These are phyloP conservation scores for Circinella umbellata DNA, from an alignment of 371 early-diverging fungal genomes.

Conservation along the genomic window DNA sequence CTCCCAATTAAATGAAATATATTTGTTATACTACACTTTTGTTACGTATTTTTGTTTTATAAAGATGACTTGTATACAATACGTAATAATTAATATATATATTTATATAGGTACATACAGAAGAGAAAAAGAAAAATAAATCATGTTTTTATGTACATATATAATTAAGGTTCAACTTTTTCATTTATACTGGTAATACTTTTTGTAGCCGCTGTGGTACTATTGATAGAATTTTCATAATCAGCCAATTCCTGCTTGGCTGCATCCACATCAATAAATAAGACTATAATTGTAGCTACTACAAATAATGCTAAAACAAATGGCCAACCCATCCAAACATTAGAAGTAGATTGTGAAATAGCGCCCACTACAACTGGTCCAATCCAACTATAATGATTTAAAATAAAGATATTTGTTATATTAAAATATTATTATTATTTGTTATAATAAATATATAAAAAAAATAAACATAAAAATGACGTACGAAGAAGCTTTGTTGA, in stretches of 20 bases:
- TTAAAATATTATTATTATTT: not conserved
- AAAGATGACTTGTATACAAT: too few relatives aligned
- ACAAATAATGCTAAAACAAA: constrained; percentile 58
- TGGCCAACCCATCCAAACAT: constrained; percentile 60
- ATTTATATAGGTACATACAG: too few relatives aligned
- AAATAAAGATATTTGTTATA: too few relatives aligned
- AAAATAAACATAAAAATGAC: not conserved
- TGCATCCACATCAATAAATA: constrained; percentile 57
- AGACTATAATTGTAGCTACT: constrained; percentile 41
- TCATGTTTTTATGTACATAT: not conserved
- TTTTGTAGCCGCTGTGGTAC: not conserved
- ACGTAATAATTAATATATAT: too few relatives aligned
- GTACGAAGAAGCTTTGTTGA: constrained; percentile 61
- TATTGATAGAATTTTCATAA: constrained; percentile 19
- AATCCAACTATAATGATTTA: constrained; percentile 39
- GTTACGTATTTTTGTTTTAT: too few relatives aligned
- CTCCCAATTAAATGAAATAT: too few relatives aligned
- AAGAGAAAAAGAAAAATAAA: not conserved
- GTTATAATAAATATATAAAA: not conserved
- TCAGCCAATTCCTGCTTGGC: constrained; percentile 50
- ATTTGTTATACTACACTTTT: too few relatives aligned
- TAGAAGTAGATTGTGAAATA: constrained; percentile 53
- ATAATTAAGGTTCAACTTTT: not conserved
- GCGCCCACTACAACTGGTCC: constrained; percentile 66
- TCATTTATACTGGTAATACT: not conserved